phyloP scores from a whole-genome alignment of 2,329 filamentous ascomycete genomes.

The Sarocladium oryzae region DNA sequence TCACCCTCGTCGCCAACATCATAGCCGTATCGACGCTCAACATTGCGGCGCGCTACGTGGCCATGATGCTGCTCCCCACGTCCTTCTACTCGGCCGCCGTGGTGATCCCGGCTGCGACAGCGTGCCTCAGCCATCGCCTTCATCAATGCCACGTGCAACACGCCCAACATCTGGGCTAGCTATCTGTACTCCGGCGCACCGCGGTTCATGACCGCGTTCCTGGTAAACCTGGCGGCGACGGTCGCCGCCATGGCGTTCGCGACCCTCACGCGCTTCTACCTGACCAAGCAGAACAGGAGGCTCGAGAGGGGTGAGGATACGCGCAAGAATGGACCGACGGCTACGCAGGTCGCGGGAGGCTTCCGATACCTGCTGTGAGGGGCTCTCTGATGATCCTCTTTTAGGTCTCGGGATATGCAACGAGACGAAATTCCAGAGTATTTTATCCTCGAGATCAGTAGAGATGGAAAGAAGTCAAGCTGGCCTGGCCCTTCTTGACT shows the following conservation, averaged over 20 bases:
- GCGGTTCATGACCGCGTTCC: constrained; percentile 16
- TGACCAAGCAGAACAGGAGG: constrained; percentile 20
- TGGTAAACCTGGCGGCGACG: constrained; percentile 21
- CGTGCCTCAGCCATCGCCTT: constrained; percentile 60
- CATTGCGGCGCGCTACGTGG: constrained; percentile 54
- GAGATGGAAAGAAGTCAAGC: too few relatives aligned
- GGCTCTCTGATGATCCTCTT: background rate
- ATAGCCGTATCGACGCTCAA: constrained; percentile 55
- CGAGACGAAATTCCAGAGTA: too few relatives aligned
- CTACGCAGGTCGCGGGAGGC: constrained; percentile 19
- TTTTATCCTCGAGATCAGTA: too few relatives aligned
- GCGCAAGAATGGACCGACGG: constrained; percentile 22
- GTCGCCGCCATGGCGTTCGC: constrained; percentile 22
- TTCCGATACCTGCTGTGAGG: constrained; percentile 17
- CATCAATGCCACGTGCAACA: constrained; percentile 56
- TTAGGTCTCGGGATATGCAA: too few relatives aligned
- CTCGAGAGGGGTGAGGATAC: constrained; percentile 19
- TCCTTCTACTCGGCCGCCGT: constrained; percentile 20
- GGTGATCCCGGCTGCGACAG: constrained; percentile 56
- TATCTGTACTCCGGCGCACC: constrained; percentile 48
- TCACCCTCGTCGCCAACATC: constrained; percentile 59
- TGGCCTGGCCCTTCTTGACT: too few relatives aligned
- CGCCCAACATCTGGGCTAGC: constrained; percentile 52
- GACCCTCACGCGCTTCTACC: constrained; percentile 18
- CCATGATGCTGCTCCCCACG: constrained; percentile 28